Evolutionary conservation across 768 basidiomycete genomes (phyloP).

Genomic region (Glaciozyma martinii): DNA sequence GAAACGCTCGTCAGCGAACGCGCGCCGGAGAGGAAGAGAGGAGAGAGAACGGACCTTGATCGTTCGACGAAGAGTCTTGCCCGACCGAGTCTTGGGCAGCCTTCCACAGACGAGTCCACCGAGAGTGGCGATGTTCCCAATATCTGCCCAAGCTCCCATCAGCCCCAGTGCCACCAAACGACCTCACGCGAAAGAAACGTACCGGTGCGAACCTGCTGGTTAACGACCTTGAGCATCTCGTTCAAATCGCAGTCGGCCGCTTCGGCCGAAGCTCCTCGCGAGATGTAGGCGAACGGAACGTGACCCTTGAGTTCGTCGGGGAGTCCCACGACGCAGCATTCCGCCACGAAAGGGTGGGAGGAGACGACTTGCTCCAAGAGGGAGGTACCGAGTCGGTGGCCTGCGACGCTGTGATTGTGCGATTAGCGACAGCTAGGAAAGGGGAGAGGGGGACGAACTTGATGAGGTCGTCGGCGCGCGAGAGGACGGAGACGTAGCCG

Average conservation of each 20-base stretch:
- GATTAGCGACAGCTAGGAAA: not conserved
- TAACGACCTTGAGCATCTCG: slow-evolving; percentile 3
- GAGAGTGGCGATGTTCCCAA: slow-evolving; percentile 2
- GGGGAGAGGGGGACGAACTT: not conserved
- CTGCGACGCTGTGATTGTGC: not conserved
- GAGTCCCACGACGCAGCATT: slow-evolving; percentile 13
- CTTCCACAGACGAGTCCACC: not conserved
- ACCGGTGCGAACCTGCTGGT: slow-evolving; percentile 5
- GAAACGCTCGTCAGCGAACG: too few species aligned
- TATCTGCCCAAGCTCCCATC: not conserved
- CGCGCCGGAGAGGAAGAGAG: too few species aligned
- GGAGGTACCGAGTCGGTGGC: slow-evolving; percentile 3
- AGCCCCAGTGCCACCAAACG: too few species aligned
- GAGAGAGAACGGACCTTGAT: not conserved
- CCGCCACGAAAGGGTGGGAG: slow-evolving; percentile 1
- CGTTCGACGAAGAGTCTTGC: slow-evolving; percentile 4
- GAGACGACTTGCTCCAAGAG: slow-evolving; percentile 10
- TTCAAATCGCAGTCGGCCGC: not conserved
- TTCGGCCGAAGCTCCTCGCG: not conserved
- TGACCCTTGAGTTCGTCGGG: slow-evolving; percentile 9
- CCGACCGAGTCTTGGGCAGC: slow-evolving; percentile 8
- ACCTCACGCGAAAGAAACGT: not conserved
- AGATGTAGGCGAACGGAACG: slow-evolving; percentile 2
- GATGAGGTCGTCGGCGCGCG: slow-evolving; percentile 8
- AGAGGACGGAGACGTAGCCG: slow-evolving; percentile 4